Conservation (phyloP, 768 basidiomycete species). For the Glaciozyma antarctica region DNA sequence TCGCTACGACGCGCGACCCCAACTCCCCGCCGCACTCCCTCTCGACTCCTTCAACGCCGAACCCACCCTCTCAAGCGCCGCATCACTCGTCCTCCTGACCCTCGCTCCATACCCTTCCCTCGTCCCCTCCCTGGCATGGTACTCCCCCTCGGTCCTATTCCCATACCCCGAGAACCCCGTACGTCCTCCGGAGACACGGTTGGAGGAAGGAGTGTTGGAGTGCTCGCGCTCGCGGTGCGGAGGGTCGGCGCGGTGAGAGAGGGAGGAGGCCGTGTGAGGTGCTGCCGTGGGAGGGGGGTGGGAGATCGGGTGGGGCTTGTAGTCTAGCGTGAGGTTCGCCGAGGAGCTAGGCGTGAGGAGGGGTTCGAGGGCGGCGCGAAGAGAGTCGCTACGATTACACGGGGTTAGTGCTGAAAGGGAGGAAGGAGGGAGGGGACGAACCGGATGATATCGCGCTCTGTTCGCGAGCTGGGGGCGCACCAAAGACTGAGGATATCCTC, state of each 20-base stretch:
- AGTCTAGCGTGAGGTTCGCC: conserved; percentile 25
- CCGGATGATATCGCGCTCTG: conserved; percentile 69
- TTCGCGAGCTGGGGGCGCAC: conserved; percentile 73
- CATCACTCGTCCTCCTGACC: too few relatives aligned
- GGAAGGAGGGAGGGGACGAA: conserved; percentile 42
- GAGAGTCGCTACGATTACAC: conserved; percentile 11
- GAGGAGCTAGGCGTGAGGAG: conserved; percentile 17
- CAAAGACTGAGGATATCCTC: conserved; percentile 92
- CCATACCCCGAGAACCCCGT: too few relatives aligned
- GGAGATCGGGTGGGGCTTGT: conserved; percentile 30
- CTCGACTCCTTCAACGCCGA: too few relatives aligned
- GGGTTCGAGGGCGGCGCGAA: conserved; percentile 18
- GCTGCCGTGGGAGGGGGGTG: neutral
- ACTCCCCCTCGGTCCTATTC: too few relatives aligned
- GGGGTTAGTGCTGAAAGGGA: neutral
- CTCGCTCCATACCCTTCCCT: too few relatives aligned
- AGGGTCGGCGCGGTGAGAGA: neutral
- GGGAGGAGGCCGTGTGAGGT: neutral
- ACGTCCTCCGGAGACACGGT: neutral
- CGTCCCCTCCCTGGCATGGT: too few relatives aligned
- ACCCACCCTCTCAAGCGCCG: too few relatives aligned
- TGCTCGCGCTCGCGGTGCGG: neutral
- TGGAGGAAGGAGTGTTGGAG: neutral
- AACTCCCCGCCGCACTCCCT: too few relatives aligned
- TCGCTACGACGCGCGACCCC: too few relatives aligned